A percentile compares a stretch with the other conserved stretches of the same genome.
phyloP scores from a whole-genome alignment of 306 rosid species.

The Inga oerstediana region DNA sequence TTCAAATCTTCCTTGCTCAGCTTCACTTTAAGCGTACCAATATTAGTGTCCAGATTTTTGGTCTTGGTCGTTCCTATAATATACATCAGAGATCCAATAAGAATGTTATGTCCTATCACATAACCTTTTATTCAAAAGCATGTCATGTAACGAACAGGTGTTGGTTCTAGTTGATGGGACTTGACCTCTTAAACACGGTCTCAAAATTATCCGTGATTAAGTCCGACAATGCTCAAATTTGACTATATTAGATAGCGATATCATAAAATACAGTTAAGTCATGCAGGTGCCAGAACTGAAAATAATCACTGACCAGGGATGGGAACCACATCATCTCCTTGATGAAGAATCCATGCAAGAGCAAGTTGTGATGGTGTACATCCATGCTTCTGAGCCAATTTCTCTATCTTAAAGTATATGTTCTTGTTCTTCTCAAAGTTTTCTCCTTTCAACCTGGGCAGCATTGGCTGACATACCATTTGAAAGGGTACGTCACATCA shows the following conservation, averaged over 20 bases:
- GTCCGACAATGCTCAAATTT: no score
- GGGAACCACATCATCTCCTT: slow-evolving; percentile 68
- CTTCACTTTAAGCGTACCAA: slow-evolving; percentile 53
- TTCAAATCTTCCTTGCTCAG: slow-evolving; percentile 45
- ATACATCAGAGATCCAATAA: slow-evolving; percentile 22
- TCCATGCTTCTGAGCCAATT: slow-evolving; percentile 57
- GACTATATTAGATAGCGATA: not conserved
- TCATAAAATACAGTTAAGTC: not conserved
- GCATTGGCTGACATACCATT: slow-evolving; percentile 37
- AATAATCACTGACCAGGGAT: slow-evolving; percentile 63
- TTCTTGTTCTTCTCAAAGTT: slow-evolving; percentile 64
- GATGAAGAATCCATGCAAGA: slow-evolving; percentile 70
- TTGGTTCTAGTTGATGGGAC: no score
- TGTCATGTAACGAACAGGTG: no score
- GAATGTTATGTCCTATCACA: not conserved
- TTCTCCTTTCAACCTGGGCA: slow-evolving; percentile 63
- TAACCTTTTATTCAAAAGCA: no score
- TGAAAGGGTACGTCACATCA: slow-evolving; percentile 10
- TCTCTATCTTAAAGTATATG: slow-evolving; percentile 44
- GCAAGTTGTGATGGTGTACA: slow-evolving; percentile 65
- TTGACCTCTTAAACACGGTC: no score
- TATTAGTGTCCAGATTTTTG: slow-evolving; percentile 57
- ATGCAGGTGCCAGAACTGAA: not conserved
- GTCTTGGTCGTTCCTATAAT: slow-evolving; percentile 64
- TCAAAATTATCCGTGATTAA: no score